phyloP scores from a whole-genome alignment of 2,329 filamentous ascomycete species.

The Aspergillus intermedius region DNA sequence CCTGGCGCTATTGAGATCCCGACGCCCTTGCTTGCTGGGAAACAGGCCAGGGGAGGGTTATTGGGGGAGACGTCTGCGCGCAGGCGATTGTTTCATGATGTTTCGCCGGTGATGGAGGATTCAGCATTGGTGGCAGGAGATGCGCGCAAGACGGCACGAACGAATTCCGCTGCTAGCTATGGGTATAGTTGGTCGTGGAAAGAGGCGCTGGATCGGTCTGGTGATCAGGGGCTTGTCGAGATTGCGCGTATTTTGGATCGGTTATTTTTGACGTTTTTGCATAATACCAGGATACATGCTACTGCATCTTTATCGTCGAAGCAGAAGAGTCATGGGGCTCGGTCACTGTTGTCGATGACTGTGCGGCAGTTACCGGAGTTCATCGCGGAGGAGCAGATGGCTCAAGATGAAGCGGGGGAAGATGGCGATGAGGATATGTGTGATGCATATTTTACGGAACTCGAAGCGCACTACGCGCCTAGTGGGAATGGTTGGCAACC shows the following conservation, averaged over 20 bases:
- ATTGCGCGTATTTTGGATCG: constrained; percentile 31
- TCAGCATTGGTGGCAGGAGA: neutral
- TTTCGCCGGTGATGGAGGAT: constrained; percentile 4
- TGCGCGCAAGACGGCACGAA: constrained; percentile 13
- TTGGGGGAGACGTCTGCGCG: constrained; percentile 13
- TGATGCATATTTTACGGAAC: constrained; percentile 36
- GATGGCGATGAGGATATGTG: constrained; percentile 34
- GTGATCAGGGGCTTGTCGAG: constrained; percentile 26
- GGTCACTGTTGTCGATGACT: constrained; percentile 34
- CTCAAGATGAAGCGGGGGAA: constrained; percentile 27
- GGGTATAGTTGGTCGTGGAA: constrained; percentile 29
- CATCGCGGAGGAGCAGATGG: constrained; percentile 31
- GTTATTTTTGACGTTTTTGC: constrained; percentile 32
- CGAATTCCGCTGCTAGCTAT: constrained; percentile 1
- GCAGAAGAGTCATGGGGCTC: constrained; percentile 17
- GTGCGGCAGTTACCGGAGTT: constrained; percentile 32
- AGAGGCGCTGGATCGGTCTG: constrained; percentile 25
- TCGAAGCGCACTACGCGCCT: constrained; percentile 34
- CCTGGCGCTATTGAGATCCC: constrained; percentile 38
- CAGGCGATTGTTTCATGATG: constrained; percentile 14
- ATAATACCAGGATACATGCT: constrained; percentile 22
- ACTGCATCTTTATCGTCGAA: neutral
- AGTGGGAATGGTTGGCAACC: constrained; percentile 33
- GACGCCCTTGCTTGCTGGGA: constrained; percentile 37
- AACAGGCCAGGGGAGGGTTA: constrained; percentile 12